These are phyloP conservation scores for Zalaria obscura DNA, from an alignment of 2,329 filamentous ascomycete species.

Conservation along the genomic window DNA sequence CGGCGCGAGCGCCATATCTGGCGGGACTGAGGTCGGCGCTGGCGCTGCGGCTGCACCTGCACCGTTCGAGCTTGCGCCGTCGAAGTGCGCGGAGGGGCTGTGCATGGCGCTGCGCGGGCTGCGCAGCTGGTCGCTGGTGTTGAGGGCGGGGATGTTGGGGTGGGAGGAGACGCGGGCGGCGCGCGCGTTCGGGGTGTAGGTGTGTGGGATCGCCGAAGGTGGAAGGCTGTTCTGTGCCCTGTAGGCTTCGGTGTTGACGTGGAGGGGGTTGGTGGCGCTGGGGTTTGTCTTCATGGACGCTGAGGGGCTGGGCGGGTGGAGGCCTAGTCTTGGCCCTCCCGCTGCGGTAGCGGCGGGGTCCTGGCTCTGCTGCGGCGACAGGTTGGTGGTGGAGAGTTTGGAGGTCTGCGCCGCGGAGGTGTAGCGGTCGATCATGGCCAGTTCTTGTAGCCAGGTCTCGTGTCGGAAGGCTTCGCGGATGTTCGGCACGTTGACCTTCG, in stretches of 20 bases:
- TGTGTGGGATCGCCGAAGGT: slow-evolving; percentile 15
- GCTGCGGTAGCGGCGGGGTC: slow-evolving; percentile 12
- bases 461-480: slow-evolving; percentile 81
- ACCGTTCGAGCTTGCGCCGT: background rate
- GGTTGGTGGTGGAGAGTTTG: slow-evolving; percentile 20
- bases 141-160: slow-evolving; percentile 12
- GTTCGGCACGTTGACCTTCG: slow-evolving; percentile 92
- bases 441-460: slow-evolving; percentile 71
- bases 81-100: background rate
- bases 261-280: slow-evolving; percentile 19
- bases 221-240: slow-evolving; percentile 8
- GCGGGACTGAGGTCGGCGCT: slow-evolving; percentile 3
- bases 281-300: slow-evolving; percentile 25
- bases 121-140: background rate
- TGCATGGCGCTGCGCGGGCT: background rate
- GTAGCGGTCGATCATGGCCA: slow-evolving; percentile 50
- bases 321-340: slow-evolving; percentile 3
- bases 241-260: slow-evolving; percentile 10
- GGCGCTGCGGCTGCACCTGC: background rate
- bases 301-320: background rate
- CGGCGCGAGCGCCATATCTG: slow-evolving; percentile 1
- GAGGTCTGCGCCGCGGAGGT: slow-evolving; percentile 21
- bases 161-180: slow-evolving; percentile 20
- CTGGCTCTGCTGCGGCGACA: slow-evolving; percentile 13
- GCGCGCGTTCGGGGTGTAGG: slow-evolving; percentile 16